Evolutionary conservation across 2,329 filamentous ascomycete genomes (phyloP), one percentile per base, ranked within the genome.

Genomic region (Fusarium cicatricum): DNA sequence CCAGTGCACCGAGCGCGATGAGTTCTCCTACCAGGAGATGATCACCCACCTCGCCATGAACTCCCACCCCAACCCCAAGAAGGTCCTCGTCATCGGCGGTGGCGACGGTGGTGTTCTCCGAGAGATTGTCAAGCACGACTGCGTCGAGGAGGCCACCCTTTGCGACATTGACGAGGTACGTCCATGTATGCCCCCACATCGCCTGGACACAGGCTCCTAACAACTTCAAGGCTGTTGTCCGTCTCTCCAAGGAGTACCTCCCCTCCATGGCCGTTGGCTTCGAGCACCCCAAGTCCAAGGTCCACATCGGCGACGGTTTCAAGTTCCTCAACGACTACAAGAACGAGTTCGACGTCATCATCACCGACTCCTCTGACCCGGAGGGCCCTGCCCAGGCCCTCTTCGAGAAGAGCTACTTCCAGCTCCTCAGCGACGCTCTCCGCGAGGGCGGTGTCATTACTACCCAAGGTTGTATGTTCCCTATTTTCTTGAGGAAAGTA

Each of bases 1-100:
- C 78, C 95, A 99, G 82, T 92, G 89, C 86, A 98, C 95, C 69
- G 95, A 99, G 87, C 89, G 94, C 66, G 92, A 99, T 75, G 95
- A 99, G 83, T 99, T 98, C 85, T 92, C 93, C 71, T 97, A 97
- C 87, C 95, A 99, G 85, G 95, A 99, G 86, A 99, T 99, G 95
- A 99, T 99, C 80, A 93, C 94, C 70, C 92, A 99, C 81, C 85
- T 99, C 68, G 95, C 92, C 80, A 92, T 99, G 90, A 95, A 96
- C 86, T 92, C 94, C 48, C 95, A 99, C 86, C 95, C 95, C 69
- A 88, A 96, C 84, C 95, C 95, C 74, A 95, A 98, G 87, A 96
- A 93, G 80, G 95, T 99, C 48, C 88, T 99, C 54, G 95, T 99
- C 77, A 98, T 99, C 72, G 95, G 95, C 65, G 95, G 95, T 71